Conservation (phyloP, 202 grass and related monocot genomes). For the Miscanthus sacchariflorus region DNA sequence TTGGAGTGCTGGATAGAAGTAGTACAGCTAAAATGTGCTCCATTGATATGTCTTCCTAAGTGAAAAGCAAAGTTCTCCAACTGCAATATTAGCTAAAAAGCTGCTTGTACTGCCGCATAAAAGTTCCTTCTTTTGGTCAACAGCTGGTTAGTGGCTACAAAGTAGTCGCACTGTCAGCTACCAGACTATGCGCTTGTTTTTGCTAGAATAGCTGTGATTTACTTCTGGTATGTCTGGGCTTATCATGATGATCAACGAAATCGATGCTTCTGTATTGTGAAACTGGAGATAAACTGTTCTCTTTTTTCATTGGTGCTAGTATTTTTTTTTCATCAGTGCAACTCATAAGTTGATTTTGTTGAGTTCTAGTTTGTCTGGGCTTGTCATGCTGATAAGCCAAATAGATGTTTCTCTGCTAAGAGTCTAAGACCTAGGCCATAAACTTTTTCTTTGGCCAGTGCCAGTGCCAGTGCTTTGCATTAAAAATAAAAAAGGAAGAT, state of each 20-base stretch:
- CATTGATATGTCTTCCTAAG: background rate
- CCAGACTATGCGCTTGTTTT: background rate
- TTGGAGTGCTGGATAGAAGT: background rate
- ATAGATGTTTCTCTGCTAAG: background rate
- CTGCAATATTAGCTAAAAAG: background rate
- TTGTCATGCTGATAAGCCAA: slow-evolving; percentile 26
- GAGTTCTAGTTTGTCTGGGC: background rate
- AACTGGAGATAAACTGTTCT: background rate
- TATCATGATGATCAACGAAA: background rate
- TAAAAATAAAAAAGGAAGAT: background rate
- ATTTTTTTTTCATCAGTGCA: background rate
- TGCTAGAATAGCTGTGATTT: slow-evolving; percentile 8
- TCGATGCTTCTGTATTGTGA: background rate
- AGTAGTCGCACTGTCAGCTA: background rate
- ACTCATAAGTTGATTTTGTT: slow-evolving; percentile 1
- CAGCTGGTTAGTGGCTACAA: background rate
- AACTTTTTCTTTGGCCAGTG: slow-evolving; percentile 29
- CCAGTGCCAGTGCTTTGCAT: slow-evolving; percentile 5
- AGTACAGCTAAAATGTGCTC: background rate
- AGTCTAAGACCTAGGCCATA: background rate
- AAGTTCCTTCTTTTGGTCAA: background rate
- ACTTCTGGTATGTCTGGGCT: background rate
- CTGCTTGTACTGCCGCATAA: background rate
- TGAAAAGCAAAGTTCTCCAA: background rate
- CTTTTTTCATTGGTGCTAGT: background rate